Evolutionary conservation across 2,329 filamentous ascomycete species (phyloP).

Genomic region (Botrytis aclada): DNA sequence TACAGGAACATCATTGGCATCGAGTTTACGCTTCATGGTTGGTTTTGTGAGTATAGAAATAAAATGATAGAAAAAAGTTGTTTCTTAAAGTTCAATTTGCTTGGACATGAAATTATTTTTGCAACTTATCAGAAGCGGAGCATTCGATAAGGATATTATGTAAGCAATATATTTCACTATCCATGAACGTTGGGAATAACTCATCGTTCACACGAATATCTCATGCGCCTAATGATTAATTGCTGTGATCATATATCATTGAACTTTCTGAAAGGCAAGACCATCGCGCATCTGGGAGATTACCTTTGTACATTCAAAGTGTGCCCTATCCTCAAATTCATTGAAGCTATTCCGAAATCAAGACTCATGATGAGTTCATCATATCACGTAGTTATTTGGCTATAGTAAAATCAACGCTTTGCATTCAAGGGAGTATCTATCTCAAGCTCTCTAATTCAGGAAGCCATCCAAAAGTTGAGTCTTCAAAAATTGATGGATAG

Average conservation of each 20-base stretch:
- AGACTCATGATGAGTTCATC: not conserved
- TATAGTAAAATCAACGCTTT: not conserved
- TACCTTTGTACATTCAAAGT: not conserved
- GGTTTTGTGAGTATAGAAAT: conserved; percentile 6
- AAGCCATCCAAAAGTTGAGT: not conserved
- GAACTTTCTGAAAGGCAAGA: not conserved
- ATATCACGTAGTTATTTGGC: not conserved
- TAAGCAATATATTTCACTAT: not conserved
- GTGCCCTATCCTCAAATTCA: not conserved
- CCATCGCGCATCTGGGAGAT: not conserved
- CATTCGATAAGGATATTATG: conserved; percentile 16
- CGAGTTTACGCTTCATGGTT: conserved; percentile 61
- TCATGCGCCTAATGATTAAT: not conserved
- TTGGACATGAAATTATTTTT: conserved; percentile 18
- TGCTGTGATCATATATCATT: not conserved
- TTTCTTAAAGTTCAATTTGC: conserved; percentile 4
- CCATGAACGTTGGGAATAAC: not conserved
- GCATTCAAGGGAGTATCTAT: not conserved
- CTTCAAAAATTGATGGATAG: not conserved
- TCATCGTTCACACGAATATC: not conserved
- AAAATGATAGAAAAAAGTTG: conserved; percentile 11
- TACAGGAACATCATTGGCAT: conserved; percentile 51
- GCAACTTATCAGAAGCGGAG: conserved; percentile 19
- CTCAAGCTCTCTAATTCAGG: not conserved
- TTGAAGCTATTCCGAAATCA: not conserved